phyloP scores from a whole-genome alignment of 371 early-diverging fungal genomes.

The Syncephalastrum sp. region DNA sequence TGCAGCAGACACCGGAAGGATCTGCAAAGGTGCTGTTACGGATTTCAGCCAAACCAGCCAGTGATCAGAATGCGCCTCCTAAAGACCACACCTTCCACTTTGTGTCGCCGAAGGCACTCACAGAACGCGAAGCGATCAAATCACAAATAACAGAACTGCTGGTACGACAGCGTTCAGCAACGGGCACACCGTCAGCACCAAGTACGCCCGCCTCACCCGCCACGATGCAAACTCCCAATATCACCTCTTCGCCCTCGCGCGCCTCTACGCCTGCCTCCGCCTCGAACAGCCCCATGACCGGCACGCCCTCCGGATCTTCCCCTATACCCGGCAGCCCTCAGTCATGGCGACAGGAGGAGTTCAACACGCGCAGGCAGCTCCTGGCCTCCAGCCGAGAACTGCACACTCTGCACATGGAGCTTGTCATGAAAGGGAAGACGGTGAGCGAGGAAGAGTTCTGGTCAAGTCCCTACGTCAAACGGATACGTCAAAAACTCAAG shows the following conservation, averaged over 20 bases:
- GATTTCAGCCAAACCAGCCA: conserved; percentile 20
- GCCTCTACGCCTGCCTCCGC: conserved; percentile 14
- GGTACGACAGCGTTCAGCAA: conserved; percentile 29
- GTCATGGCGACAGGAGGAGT: conserved; percentile 47
- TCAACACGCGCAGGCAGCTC: conserved; percentile 61
- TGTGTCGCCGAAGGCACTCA: conserved; percentile 47
- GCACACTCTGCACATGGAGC: conserved; percentile 71
- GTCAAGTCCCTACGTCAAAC: conserved; percentile 71
- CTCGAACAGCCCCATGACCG: conserved; percentile 17
- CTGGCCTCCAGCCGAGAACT: conserved; percentile 70
- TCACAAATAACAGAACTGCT: conserved; percentile 50
- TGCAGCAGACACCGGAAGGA: conserved; percentile 44
- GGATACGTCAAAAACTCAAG: conserved; percentile 61
- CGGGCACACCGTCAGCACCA: conserved; percentile 11
- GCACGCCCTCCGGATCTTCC: conserved; percentile 13
- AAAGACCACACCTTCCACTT: conserved; percentile 56
- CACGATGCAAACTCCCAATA: conserved; percentile 8
- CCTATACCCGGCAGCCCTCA: conserved; percentile 11
- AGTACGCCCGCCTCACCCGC: conserved; percentile 8
- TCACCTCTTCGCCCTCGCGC: conserved; percentile 3
- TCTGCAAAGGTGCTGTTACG: conserved; percentile 40
- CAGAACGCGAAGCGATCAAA: conserved; percentile 59
- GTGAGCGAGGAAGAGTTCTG: conserved; percentile 92
- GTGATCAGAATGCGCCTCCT: conserved; percentile 12
- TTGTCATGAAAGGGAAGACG: conserved; percentile 70